Conservation (phyloP, 345 rosid species). For the Arabis alpina region DNA sequence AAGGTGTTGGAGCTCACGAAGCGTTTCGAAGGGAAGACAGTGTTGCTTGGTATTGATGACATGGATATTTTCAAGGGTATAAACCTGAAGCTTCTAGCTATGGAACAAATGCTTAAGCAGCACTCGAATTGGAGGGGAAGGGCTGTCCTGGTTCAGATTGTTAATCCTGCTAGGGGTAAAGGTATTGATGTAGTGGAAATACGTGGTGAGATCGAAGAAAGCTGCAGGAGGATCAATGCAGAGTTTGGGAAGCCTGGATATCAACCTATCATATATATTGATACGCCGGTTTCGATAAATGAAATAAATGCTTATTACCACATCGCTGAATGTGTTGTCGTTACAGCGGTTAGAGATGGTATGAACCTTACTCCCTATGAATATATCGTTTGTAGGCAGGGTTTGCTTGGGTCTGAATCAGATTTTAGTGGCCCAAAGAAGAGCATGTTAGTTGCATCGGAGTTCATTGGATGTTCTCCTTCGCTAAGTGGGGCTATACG, state of each 20-base stretch:
- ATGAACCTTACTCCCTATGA: slow-evolving; percentile 51
- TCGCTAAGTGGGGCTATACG: slow-evolving; percentile 51
- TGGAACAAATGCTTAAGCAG: slow-evolving; percentile 49
- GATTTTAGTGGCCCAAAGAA: slow-evolving; percentile 47
- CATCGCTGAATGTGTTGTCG: slow-evolving; percentile 48
- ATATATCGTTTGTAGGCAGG: slow-evolving; percentile 48
- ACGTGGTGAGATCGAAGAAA: slow-evolving; percentile 42
- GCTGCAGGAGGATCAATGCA: slow-evolving; percentile 46
- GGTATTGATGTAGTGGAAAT: slow-evolving; percentile 40
- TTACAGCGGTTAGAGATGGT: slow-evolving; percentile 51
- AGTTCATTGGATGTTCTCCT: slow-evolving; percentile 51
- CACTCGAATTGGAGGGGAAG: slow-evolving; percentile 48
- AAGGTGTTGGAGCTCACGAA: slow-evolving; percentile 42
- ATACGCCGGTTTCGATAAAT: slow-evolving; percentile 40
- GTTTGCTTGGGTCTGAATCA: slow-evolving; percentile 45
- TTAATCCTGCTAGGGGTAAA: slow-evolving; percentile 48
- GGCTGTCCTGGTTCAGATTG: slow-evolving; percentile 48
- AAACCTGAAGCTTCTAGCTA: slow-evolving; percentile 46
- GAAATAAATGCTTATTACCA: slow-evolving; percentile 46
- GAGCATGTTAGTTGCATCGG: slow-evolving; percentile 50
- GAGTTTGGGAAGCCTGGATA: slow-evolving; percentile 48
- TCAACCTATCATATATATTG: slow-evolving; percentile 45
- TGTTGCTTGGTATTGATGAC: slow-evolving; percentile 48
- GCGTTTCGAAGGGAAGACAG: slow-evolving; percentile 47
- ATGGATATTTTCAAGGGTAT: slow-evolving; percentile 50